These are phyloP conservation scores for Candida railenensis DNA, from an alignment of 805 yeast species.

Conservation along the genomic window DNA sequence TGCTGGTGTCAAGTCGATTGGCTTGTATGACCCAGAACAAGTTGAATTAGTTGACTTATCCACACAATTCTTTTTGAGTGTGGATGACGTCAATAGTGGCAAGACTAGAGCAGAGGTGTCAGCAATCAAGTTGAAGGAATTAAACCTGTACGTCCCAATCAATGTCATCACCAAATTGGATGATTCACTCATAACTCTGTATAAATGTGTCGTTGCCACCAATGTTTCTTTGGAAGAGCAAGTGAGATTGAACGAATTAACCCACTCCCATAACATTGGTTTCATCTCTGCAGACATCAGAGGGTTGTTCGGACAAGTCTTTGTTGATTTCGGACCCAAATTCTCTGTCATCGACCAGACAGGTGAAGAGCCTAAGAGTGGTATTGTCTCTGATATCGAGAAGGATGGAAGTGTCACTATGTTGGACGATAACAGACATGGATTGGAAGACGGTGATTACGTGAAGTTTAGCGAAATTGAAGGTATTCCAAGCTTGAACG, in stretches of 20 bases:
- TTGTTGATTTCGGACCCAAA: slow-evolving; percentile 84
- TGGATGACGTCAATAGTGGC: slow-evolving; percentile 63
- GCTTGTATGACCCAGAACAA: slow-evolving; percentile 78
- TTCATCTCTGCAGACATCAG: slow-evolving; percentile 79
- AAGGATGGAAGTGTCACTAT: slow-evolving; percentile 87
- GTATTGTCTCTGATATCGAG: slow-evolving; percentile 89
- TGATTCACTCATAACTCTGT: slow-evolving; percentile 53
- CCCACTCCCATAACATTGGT: slow-evolving; percentile 72
- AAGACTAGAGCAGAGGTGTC: slow-evolving; percentile 71
- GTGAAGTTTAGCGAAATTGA: slow-evolving; percentile 85
- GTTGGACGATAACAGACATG: slow-evolving; percentile 90
- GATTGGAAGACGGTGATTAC: slow-evolving; percentile 86
- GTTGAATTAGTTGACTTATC: slow-evolving; percentile 73
- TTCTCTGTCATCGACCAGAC: slow-evolving; percentile 81
- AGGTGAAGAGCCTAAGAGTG: slow-evolving; percentile 89
- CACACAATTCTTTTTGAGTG: slow-evolving; percentile 80
- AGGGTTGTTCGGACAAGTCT: slow-evolving; percentile 86
- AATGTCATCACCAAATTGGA: slow-evolving; percentile 57
- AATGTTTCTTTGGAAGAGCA: slow-evolving; percentile 71
- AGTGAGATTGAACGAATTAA: slow-evolving; percentile 67
- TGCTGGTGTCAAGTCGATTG: slow-evolving; percentile 93
- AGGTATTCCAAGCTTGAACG: slow-evolving; percentile 74
- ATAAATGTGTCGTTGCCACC: slow-evolving; percentile 84
- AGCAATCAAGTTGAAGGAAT: slow-evolving; percentile 68
- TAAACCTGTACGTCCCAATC: slow-evolving; percentile 89